Evolutionary conservation across 495 filamentous ascomycete genomes (phyloP).

Genomic region (Penicillium ucsense): DNA sequence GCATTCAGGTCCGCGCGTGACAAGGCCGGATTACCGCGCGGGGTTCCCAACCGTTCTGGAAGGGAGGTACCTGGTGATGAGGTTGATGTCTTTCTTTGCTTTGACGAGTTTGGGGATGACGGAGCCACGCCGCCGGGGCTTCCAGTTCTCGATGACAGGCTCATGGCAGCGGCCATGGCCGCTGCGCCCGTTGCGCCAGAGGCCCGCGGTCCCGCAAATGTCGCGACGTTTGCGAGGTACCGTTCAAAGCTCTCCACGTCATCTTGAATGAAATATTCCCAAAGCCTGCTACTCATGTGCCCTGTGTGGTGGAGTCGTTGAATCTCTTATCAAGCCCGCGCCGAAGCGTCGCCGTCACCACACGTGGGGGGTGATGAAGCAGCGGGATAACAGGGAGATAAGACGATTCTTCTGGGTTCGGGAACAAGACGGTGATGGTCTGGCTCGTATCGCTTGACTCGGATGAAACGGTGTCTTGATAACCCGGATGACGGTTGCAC

Average conservation of each 20-base stretch:
- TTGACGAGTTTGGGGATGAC: conserved; percentile 38
- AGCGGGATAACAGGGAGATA: conserved; percentile 53
- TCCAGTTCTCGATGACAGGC: conserved; percentile 27
- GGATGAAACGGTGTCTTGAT: conserved; percentile 9
- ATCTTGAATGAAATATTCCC: conserved; percentile 92
- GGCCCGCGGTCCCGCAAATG: conserved; percentile 28
- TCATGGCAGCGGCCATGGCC: conserved; percentile 11
- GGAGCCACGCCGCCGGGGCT: conserved; percentile 39
- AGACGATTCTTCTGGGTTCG: conserved; percentile 24
- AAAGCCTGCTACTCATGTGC: conserved; percentile 94
- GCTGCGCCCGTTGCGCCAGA: conserved; percentile 20
- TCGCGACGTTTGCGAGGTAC: conserved; percentile 56
- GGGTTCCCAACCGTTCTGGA: conserved; percentile 15
- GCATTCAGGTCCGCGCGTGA: conserved; percentile 70
- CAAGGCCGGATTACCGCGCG: conserved; percentile 22
- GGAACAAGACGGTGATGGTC: not conserved
- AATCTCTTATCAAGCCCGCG: conserved; percentile 54
- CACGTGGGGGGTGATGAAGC: conserved; percentile 50
- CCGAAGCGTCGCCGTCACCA: conserved; percentile 78
- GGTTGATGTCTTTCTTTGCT: conserved; percentile 27
- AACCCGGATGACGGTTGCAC: not conserved
- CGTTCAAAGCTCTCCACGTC: conserved; percentile 86
- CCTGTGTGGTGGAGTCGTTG: conserved; percentile 30
- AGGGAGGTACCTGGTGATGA: conserved; percentile 20
- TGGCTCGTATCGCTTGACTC: conserved; percentile 1